A percentile compares a stretch with the other conserved stretches of the same genome.
Conservation (phyloP, 371 early-diverging fungal species). For the Dentiscutata heterogama region DNA sequence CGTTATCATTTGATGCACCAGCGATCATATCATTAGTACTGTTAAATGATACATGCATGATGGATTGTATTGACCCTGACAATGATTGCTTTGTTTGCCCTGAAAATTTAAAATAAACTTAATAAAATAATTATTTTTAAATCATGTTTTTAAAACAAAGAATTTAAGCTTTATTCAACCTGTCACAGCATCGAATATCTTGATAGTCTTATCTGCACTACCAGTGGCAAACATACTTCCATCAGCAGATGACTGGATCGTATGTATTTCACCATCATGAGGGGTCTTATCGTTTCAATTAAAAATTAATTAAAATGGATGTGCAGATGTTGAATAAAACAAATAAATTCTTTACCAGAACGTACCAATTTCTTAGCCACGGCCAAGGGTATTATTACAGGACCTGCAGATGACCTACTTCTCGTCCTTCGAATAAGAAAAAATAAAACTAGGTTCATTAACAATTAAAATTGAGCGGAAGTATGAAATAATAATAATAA, state of each 20-base stretch:
- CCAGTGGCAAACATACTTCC: conserved; percentile 89
- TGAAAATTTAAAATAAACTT: conserved; percentile 23
- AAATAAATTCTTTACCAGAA: background rate
- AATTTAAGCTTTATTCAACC: conserved; percentile 55
- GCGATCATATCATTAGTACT: conserved; percentile 79
- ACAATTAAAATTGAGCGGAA: background rate
- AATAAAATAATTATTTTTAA: background rate
- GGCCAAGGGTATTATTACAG: conserved; percentile 48
- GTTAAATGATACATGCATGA: conserved; percentile 88
- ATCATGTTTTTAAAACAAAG: background rate
- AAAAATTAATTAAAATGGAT: background rate
- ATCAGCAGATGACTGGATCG: conserved; percentile 78
- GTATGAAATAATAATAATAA: background rate
- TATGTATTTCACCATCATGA: conserved; percentile 86
- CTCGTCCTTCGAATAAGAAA: conserved; percentile 6
- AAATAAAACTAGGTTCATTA: background rate
- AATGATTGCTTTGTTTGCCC: conserved; percentile 68
- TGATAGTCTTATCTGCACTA: conserved; percentile 87
- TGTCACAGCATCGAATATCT: conserved; percentile 82
- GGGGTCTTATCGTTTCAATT: conserved; percentile 56
- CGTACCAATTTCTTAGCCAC: conserved; percentile 49
- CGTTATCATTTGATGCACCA: conserved; percentile 92
- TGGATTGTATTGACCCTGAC: conserved; percentile 85
- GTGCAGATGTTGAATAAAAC: background rate
- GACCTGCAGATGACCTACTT: background rate